These are phyloP conservation scores for Saccharomyces uvarum DNA, from an alignment of 1,139 yeast species.

Conservation along the genomic window DNA sequence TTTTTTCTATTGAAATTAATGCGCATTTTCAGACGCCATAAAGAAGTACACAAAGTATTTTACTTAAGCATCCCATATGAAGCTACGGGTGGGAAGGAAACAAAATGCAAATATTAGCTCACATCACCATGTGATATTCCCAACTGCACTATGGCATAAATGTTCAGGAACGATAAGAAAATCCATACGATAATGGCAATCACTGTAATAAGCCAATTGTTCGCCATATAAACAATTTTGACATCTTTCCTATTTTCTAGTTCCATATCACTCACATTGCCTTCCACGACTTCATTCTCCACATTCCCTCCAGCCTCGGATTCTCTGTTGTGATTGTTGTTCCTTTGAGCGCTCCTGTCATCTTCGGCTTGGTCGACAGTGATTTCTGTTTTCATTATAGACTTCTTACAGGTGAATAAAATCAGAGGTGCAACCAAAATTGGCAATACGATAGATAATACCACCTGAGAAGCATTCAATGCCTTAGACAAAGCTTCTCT, in stretches of 20 bases:
- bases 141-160: constrained; percentile 58
- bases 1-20: background rate
- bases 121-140: constrained; percentile 27
- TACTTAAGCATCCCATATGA: background rate
- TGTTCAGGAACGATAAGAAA: constrained; percentile 54
- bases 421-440: constrained; percentile 71
- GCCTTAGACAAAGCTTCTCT: constrained; percentile 55
- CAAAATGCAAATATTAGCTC: constrained; percentile 1
- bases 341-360: background rate
- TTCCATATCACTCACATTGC: background rate
- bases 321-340: constrained; percentile 1
- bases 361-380: constrained; percentile 9
- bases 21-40: background rate
- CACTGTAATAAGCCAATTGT: constrained; percentile 49
- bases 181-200: constrained; percentile 51
- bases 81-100: background rate
- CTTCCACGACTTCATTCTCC: constrained; percentile 6
- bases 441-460: constrained; percentile 63
- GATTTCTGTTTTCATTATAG: constrained; percentile 51
- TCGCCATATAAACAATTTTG: constrained; percentile 45
- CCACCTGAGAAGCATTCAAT: constrained; percentile 69
- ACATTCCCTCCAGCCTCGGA: constrained; percentile 5
- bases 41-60: background rate
- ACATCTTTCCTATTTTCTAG: constrained; percentile 12
- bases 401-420: constrained; percentile 58